Evolutionary conservation across 768 basidiomycete genomes (phyloP).

Genomic region (Termitomyces sp.): DNA sequence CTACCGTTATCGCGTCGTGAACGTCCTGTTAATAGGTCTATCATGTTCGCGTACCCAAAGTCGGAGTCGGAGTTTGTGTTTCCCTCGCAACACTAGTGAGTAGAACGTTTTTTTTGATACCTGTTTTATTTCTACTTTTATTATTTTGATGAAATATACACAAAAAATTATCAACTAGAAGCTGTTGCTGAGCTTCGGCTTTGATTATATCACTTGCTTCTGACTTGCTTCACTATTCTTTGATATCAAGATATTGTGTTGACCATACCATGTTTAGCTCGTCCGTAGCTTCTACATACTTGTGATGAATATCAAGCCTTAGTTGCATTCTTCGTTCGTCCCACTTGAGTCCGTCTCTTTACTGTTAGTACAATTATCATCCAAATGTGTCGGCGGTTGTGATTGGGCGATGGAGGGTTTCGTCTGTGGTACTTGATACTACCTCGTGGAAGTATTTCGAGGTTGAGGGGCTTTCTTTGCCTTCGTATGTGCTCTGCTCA

Average conservation of each 20-base stretch:
- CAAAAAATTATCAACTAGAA: slow-evolving; percentile 54
- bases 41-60: no score
- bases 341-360: no score
- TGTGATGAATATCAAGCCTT: neutral
- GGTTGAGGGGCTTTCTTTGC: no score
- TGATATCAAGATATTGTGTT: slow-evolving; percentile 6
- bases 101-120: neutral
- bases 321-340: neutral
- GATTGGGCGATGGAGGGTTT: neutral
- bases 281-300: neutral
- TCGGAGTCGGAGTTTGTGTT: no score
- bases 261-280: slow-evolving; percentile 9
- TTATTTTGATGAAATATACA: slow-evolving; percentile 1
- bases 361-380: no score
- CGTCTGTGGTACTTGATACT: neutral
- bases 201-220: slow-evolving; percentile 46
- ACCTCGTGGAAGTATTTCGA: no score
- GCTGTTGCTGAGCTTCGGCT: slow-evolving; percentile 80
- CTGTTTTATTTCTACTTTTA: neutral
- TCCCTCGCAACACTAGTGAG: neutral
- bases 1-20: neutral
- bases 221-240: slow-evolving; percentile 24
- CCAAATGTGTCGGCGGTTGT: no score
- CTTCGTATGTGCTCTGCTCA: neutral
- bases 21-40: no score